These are phyloP conservation scores for Pterulicium gracile DNA, from an alignment of 1,284 basidiomycete species.

Conservation along the genomic window DNA sequence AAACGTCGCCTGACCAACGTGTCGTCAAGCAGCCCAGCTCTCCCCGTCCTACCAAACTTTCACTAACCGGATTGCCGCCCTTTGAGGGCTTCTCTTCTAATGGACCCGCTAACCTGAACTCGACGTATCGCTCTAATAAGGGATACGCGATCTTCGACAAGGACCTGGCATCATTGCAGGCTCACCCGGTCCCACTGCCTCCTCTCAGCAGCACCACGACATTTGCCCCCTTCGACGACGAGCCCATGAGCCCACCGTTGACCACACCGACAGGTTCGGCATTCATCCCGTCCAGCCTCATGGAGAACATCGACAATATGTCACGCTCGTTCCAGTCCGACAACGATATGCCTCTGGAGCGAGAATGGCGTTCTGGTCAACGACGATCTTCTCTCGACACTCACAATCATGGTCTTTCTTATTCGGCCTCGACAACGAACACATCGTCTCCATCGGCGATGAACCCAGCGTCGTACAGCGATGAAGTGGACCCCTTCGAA, in stretches of 20 bases:
- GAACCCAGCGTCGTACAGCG: constrained; percentile 9
- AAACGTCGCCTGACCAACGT: constrained; percentile 7
- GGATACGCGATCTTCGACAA: constrained; percentile 27
- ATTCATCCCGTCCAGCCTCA: constrained; percentile 46
- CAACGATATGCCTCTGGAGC: constrained; percentile 38
- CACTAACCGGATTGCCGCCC: constrained; percentile 27
- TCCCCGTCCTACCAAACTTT: constrained; percentile 24
- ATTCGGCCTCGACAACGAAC: constrained; percentile 12
- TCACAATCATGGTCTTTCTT: constrained; percentile 11
- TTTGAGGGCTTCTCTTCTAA: constrained; percentile 14
- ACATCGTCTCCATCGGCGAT: constrained; percentile 13
- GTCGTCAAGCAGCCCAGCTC: constrained; percentile 13
- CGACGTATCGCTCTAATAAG: neutral
- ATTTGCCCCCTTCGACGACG: constrained; percentile 31
- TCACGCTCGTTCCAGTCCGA: constrained; percentile 48
- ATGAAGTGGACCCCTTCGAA: constrained; percentile 33
- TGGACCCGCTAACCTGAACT: neutral
- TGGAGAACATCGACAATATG: constrained; percentile 32
- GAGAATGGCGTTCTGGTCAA: constrained; percentile 32
- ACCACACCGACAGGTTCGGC: constrained; percentile 34
- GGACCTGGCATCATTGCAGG: constrained; percentile 21
- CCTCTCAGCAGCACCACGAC: constrained; percentile 34
- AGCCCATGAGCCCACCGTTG: constrained; percentile 9
- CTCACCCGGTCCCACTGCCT: constrained; percentile 3
- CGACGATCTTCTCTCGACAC: constrained; percentile 17